Evolutionary conservation across 1,139 yeast species (phyloP), one percentile per base, ranked within the genome.

Genomic region (Suhomyces terraborum): DNA sequence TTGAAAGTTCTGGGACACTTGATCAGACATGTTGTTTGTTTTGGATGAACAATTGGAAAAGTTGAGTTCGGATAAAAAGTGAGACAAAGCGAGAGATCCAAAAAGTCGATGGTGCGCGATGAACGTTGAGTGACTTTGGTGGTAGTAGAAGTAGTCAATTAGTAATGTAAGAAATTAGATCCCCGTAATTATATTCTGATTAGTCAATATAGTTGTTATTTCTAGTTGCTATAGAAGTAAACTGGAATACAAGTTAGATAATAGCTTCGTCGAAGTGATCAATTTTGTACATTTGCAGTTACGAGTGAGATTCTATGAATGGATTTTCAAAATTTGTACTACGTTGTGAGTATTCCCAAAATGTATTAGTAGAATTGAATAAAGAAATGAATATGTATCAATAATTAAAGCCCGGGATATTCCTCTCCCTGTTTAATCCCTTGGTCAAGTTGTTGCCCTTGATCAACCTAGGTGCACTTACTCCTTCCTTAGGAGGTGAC

Each of bases 371-470:
- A 26, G 36, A 34, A 34, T 26, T 34, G 29, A 34, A 26, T 9
- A 13, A 17, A 20, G 29, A 24, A 13, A 32, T 37, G 22, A 34
- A 25, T 20, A 21, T 8, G 19, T 18, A 12, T 26, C 20, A 34
- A 20, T 25, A 26, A 19, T 25, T 34, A 29, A 34, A 43, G 8
- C 54, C 52, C 4, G 76, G 76, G 16, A 70, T 53, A 45, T 69
- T 65, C 35, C 75, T 52, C 6, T 62, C 66, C 34, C 75, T 54
- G 41, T 59, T 59, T 30, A 70, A 56, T 4, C 60, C 56, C 21
- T 51, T 54, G 22, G 57, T 46, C 2, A 62, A 43, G 25, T 55
- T 55, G 24, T 45, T 52, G 14, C 56, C 51, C 39, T 54, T 56
- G 34, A 67, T 66, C 29, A 54, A 52, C 9, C 62, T 49, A 4